Percentiles rank a stretch among this genome's conserved stretches.
phyloP scores from a whole-genome alignment of 1,284 basidiomycete genomes.

The Ceratobasidium sp. region DNA sequence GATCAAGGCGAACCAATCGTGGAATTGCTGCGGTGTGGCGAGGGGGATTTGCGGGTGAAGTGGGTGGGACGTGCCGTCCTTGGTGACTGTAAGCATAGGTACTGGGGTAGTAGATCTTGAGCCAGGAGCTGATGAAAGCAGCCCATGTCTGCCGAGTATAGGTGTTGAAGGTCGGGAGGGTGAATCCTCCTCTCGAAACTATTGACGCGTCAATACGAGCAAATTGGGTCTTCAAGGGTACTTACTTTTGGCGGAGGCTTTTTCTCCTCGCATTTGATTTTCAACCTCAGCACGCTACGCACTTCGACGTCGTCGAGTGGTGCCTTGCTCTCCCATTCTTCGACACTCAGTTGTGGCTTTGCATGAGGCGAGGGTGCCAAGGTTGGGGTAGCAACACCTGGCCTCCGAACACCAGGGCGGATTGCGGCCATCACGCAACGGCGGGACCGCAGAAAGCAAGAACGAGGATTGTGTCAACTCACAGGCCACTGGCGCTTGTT shows the following conservation, averaged over 20 bases:
- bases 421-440: conserved; percentile 20
- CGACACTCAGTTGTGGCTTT: conserved; percentile 63
- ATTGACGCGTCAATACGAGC: background rate
- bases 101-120: conserved; percentile 44
- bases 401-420: conserved; percentile 32
- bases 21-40: conserved; percentile 88
- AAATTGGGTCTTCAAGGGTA: background rate
- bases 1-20: conserved; percentile 89
- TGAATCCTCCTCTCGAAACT: conserved; percentile 52
- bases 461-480: background rate
- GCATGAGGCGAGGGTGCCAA: conserved; percentile 49
- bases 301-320: conserved; percentile 74
- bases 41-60: conserved; percentile 76
- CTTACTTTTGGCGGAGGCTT: conserved; percentile 76
- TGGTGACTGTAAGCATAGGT: conserved; percentile 28
- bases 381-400: background rate
- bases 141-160: conserved; percentile 40
- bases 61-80: conserved; percentile 52
- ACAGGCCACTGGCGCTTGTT: conserved; percentile 22
- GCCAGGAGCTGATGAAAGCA: conserved; percentile 40
- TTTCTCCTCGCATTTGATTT: conserved; percentile 65
- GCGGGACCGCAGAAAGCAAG: conserved; percentile 4
- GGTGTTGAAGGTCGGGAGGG: conserved; percentile 58
- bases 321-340: conserved; percentile 87
- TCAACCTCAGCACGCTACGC: conserved; percentile 69